Evolutionary conservation across 805 yeast species (phyloP).

Genomic region (Candida suzukii): DNA sequence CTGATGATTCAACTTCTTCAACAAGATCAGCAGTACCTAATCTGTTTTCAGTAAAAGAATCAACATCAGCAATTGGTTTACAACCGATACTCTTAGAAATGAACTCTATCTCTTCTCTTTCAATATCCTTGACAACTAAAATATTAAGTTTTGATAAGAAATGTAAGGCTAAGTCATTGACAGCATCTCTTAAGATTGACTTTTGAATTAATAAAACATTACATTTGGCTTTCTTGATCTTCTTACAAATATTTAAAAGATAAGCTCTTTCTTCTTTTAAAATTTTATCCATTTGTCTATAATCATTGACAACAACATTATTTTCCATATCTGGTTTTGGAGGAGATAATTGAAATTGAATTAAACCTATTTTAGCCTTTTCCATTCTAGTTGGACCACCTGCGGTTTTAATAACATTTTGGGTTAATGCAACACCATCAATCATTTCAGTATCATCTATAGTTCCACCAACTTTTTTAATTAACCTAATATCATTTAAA

Average conservation of each 20-base stretch:
- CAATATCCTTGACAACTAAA: conserved; percentile 91
- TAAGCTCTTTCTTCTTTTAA: conserved; percentile 97
- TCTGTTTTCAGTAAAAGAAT: conserved; percentile 86
- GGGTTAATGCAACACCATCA: conserved; percentile 91
- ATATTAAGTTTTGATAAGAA: conserved; percentile 89
- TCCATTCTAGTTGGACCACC: conserved; percentile 95
- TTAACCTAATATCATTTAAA: conserved; percentile 76
- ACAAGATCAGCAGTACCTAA: conserved; percentile 87
- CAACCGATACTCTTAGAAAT: conserved; percentile 81
- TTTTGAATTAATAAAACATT: conserved; percentile 86
- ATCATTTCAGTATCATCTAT: conserved; percentile 92
- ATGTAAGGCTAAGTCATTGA: conserved; percentile 89
- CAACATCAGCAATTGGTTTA: conserved; percentile 94
- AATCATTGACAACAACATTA: conserved; percentile 94
- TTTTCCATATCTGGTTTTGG: conserved; percentile 98
- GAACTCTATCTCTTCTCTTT: conserved; percentile 94
- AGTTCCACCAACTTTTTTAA: conserved; percentile 95
- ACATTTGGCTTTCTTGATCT: conserved; percentile 94
- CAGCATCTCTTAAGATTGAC: conserved; percentile 91
- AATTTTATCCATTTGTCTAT: conserved; percentile 98
- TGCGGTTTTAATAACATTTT: conserved; percentile 79
- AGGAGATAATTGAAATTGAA: conserved; percentile 93
- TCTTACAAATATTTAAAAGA: conserved; percentile 87
- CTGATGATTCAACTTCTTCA: conserved; percentile 86
- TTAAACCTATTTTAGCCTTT: conserved; percentile 83